Conservation (phyloP, 75 land plant genomes). For the Chamaecyparis obtusa region DNA sequence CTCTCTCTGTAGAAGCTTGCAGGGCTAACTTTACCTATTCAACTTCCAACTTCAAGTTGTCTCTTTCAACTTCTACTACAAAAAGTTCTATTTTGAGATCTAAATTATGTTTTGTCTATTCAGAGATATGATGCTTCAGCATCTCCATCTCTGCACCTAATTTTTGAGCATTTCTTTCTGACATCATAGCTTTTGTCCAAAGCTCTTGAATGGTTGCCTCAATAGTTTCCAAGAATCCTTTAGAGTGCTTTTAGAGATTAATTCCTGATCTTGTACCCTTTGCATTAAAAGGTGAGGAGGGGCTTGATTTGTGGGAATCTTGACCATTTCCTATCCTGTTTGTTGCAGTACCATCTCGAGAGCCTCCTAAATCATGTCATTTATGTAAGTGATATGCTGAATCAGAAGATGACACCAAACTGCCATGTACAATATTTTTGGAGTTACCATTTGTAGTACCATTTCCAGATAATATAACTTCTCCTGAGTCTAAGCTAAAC, state of each 20-base stretch:
- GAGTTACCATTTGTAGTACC: conserved; percentile 12
- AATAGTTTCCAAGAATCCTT: conserved; percentile 53
- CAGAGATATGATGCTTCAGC: too few species aligned
- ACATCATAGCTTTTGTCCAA: conserved; percentile 57
- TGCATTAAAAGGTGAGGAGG: conserved; percentile 35
- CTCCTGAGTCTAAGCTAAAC: conserved; percentile 45
- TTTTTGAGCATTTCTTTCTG: conserved; percentile 69
- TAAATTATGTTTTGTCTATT: too few species aligned
- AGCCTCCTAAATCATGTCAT: conserved; percentile 33
- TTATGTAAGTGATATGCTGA: not conserved
- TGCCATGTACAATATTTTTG: conserved; percentile 19
- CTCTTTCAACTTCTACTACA: too few species aligned
- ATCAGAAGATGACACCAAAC: not conserved
- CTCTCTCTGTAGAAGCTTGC: too few species aligned
- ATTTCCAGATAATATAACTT: conserved; percentile 19
- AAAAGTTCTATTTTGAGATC: too few species aligned
- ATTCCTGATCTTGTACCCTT: conserved; percentile 15
- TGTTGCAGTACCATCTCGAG: conserved; percentile 9
- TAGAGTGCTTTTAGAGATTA: conserved; percentile 18
- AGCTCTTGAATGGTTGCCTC: conserved; percentile 69
- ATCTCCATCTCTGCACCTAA: conserved; percentile 52
- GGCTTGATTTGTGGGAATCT: conserved; percentile 24
- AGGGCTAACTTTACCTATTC: too few species aligned
- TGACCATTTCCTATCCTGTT: conserved; percentile 11
- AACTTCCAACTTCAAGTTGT: too few species aligned